Evolutionary conservation across 371 early-diverging fungal species (phyloP), one percentile per base, ranked within the genome.

Genomic region (Mucor circinelloides): DNA sequence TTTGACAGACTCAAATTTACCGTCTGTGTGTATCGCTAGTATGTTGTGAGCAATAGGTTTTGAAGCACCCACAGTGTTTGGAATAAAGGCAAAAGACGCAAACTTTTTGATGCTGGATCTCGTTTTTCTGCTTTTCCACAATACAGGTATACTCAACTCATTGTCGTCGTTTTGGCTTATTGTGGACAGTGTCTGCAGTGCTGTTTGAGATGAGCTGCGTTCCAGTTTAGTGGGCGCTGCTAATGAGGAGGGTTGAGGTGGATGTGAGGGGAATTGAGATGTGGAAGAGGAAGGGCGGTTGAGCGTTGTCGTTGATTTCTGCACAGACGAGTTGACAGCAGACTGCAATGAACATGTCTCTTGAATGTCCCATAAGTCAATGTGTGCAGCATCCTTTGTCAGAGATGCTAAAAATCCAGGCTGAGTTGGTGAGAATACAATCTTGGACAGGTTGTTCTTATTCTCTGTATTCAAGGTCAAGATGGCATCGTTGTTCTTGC

Each of bases 351-450:
- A 67, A 13, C 76, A 59, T 2, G 77, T 84, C 46, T 90, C 90
- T 63, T 89, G 85, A 40, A 92, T 81, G 68, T 92, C 86, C 88
- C 89, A 93, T 9, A 92, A 62, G 56, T 85, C 79, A 31, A 92
- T 67, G 44, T 69, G 74, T 2, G 72, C 40, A 2, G 88, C 74
- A 36, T 93, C 93, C 61, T 84, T 87, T 6, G 88, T 84, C 30
- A 87, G 68, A 0, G 89, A 85, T 0, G 90, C 90, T 6, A 94
- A 68, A n/a, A 90, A 60, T 3, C 93, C 93, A 2, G 83, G 68
- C 8, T 89, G 83, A 9, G 76, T 54, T 2, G 90, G 89, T 44
- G 88, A 89, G 78, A 90, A 94, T 3, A 79, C 67, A 46, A 94
- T 77, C 15, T 84, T 81, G 15, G 79, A 77, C 32, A 92, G 71